Percentiles rank a stretch among this genome's conserved stretches.
These are phyloP conservation scores for Eucalyptus pauciflora DNA, from an alignment of 345 rosid species.

Conservation along the genomic window DNA sequence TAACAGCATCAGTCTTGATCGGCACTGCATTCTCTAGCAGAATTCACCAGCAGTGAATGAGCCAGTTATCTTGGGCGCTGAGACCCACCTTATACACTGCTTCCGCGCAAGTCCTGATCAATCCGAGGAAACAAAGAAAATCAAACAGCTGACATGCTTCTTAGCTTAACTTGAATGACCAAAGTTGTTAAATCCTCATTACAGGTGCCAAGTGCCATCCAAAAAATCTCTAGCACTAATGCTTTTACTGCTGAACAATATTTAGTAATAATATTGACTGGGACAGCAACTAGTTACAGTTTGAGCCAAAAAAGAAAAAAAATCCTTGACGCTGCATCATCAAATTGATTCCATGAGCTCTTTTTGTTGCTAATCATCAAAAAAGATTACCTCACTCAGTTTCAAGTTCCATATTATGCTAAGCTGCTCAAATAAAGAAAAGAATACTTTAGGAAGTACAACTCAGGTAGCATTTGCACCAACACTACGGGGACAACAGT, in stretches of 20 bases:
- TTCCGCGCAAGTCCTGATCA: background rate
- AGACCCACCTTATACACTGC: background rate
- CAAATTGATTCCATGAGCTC: background rate
- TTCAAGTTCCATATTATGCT: background rate
- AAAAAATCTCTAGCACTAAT: background rate
- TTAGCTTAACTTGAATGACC: background rate
- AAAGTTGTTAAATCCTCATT: background rate
- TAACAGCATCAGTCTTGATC: background rate
- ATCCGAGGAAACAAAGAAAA: background rate
- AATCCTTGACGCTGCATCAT: background rate
- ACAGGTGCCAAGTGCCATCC: background rate
- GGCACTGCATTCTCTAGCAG: background rate
- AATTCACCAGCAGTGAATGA: background rate
- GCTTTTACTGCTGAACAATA: background rate
- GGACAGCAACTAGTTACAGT: background rate
- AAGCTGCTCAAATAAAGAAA: background rate
- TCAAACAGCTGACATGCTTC: background rate
- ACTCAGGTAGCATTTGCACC: background rate
- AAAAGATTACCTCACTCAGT: background rate
- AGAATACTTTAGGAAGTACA: background rate
- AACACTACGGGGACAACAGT: background rate
- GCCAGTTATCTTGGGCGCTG: background rate
- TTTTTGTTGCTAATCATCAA: background rate
- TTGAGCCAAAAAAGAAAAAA: background rate
- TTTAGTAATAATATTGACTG: background rate